Conservation (phyloP, 257 asterid genomes). For the Rehmannia glutinosa region DNA sequence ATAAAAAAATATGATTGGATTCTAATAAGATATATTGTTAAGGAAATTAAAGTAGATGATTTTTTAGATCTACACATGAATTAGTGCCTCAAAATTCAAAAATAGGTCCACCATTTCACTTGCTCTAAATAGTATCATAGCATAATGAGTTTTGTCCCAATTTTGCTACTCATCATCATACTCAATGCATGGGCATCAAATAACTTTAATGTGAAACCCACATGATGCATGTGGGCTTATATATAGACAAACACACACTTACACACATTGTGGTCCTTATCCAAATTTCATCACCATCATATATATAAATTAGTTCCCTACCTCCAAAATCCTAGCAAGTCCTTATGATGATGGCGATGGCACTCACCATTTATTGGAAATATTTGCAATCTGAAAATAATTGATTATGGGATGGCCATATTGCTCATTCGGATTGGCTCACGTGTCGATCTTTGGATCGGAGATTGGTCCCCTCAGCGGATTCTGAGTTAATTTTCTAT, state of each 20-base stretch:
- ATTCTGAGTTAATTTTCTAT: no score
- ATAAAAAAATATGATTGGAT: no score
- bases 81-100: no score
- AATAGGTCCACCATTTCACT: no score
- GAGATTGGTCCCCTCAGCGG: no score
- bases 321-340: background rate
- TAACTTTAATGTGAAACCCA: background rate
- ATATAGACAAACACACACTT: background rate
- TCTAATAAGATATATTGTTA: no score
- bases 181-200: background rate
- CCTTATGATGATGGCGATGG: background rate
- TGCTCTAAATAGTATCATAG: no score
- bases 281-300: constrained; percentile 2
- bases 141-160: no score
- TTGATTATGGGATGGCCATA: background rate
- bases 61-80: no score
- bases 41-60: no score
- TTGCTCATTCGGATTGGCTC: background rate
- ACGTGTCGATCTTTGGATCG: background rate
- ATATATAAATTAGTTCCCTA: background rate
- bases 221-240: constrained; percentile 14
- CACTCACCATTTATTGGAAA: background rate
- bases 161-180: background rate
- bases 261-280: constrained; percentile 6
- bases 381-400: background rate